Evolutionary conservation across 495 filamentous ascomycete species (phyloP), one percentile per base, ranked within the genome.

Genomic region (Aspergillus nidulans): DNA sequence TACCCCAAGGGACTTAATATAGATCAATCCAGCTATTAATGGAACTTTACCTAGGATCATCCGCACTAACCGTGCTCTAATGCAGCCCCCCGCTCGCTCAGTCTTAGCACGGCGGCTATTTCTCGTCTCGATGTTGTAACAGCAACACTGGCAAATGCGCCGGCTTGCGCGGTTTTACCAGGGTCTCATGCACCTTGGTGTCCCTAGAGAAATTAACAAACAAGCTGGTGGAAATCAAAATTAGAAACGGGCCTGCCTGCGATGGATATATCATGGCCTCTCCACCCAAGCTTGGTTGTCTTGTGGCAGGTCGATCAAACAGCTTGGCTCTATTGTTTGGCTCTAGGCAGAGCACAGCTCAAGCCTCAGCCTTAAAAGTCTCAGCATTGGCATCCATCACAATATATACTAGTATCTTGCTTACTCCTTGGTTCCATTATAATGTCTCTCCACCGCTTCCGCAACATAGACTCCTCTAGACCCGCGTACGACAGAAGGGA

Each of bases 401-500:
- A 5, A 1, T 20, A 43, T 21, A 40, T 38, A 13, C 41, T 38
- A 41, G 21, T 7, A 8, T 15, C 12, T 20, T 18, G 12, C 23
- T 30, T 10, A 0, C 9, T 43, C 64, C 23, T 21, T 73, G 75
- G 71, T 56, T 65, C 47, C 55, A 69, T 10, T 55, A 66, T 56
- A 49, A 57, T 55, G 16, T 69, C 71, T 20, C 62, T 76, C 56
- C 57, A 60, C 20, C 56, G 69, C 6, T 67, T 76, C 40, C 71
- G 71, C 50, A 47, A 1, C 16, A 5, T 20, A 67, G 13, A 49
- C 54, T 19, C 13, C 43, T 32, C 57, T 8, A 68, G 62, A 19
- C 66, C 64, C 16, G 66, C 75, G 8, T 70, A 77, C 51, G 52
- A 72, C 41, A 63, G 72, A 36, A 73, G 69, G 70, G 74, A 74